Percentiles rank a stretch among this genome's conserved stretches.
phyloP scores from a whole-genome alignment of 2,329 filamentous ascomycete genomes.

The Penicillium thymicola region DNA sequence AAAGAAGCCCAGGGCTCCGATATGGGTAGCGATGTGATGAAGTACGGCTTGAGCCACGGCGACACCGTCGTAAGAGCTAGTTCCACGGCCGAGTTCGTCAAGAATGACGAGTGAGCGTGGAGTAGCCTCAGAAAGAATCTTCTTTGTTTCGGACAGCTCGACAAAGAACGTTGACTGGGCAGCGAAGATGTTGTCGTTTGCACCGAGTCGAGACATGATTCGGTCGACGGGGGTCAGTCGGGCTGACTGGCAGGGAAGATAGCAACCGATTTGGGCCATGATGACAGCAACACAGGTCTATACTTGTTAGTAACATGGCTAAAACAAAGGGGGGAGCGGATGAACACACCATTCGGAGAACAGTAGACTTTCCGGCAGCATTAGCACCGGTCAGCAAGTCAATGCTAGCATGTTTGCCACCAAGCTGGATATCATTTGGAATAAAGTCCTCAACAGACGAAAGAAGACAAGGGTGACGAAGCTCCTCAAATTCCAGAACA shows the following conservation, averaged over 20 bases:
- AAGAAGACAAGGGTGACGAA: slow-evolving; percentile 92
- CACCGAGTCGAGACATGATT: slow-evolving; percentile 96
- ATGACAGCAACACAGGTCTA: slow-evolving; percentile 94
- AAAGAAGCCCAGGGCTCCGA: slow-evolving; percentile 93
- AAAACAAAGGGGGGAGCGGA: not conserved
- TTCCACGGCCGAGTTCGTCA: slow-evolving; percentile 92
- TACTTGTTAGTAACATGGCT: slow-evolving; percentile 22
- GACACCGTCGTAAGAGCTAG: slow-evolving; percentile 92
- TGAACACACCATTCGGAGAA: slow-evolving; percentile 78
- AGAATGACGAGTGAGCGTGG: slow-evolving; percentile 93
- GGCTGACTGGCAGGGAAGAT: slow-evolving; percentile 79
- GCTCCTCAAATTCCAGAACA: slow-evolving; percentile 84
- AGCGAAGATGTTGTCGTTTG: slow-evolving; percentile 98
- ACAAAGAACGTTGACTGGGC: slow-evolving; percentile 98
- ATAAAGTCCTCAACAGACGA: slow-evolving; percentile 91
- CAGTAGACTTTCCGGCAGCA: slow-evolving; percentile 93
- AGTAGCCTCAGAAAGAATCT: slow-evolving; percentile 92
- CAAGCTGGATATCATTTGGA: slow-evolving; percentile 86
- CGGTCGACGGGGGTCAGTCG: slow-evolving; percentile 87
- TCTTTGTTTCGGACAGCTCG: slow-evolving; percentile 94
- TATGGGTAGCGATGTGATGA: slow-evolving; percentile 91
- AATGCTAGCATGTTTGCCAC: slow-evolving; percentile 77
- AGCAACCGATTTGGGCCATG: slow-evolving; percentile 93
- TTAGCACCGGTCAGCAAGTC: slow-evolving; percentile 93
- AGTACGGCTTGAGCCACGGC: slow-evolving; percentile 94